These are phyloP conservation scores for Bombardia bombarda DNA, from an alignment of 495 filamentous ascomycete species.

Conservation along the genomic window DNA sequence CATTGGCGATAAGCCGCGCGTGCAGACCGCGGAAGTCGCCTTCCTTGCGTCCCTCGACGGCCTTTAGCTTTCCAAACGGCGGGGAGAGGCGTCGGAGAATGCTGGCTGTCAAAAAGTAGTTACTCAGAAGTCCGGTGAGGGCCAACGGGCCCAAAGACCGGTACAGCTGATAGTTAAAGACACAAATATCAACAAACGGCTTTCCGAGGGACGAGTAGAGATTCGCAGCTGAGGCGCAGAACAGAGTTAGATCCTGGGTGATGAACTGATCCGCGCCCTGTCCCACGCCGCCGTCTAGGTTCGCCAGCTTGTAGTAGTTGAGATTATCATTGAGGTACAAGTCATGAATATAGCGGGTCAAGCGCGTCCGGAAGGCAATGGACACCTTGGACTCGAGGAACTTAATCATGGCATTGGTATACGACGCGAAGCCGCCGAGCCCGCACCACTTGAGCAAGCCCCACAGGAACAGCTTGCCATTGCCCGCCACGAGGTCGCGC, in stretches of 20 bases:
- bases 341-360: constrained; percentile 97
- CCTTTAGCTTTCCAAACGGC: constrained; percentile 93
- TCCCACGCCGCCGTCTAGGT: constrained; percentile 87
- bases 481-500: constrained; percentile 87
- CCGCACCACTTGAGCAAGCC: constrained; percentile 74
- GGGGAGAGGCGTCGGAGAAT: constrained; percentile 81
- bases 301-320: constrained; percentile 92
- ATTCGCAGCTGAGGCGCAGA: constrained; percentile 87
- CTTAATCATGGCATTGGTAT: constrained; percentile 96
- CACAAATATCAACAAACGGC: constrained; percentile 86
- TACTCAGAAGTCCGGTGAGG: constrained; percentile 73
- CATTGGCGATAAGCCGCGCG: constrained; percentile 87
- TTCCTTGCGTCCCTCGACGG: constrained; percentile 85
- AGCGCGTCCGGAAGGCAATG: constrained; percentile 92
- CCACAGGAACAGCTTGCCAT: constrained; percentile 79
- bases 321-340: constrained; percentile 89
- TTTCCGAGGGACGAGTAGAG: constrained; percentile 95
- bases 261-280: constrained; percentile 95
- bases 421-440: constrained; percentile 65
- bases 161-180: constrained; percentile 96
- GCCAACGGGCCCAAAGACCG: constrained; percentile 87
- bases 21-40: constrained; percentile 90
- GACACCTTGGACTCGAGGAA: constrained; percentile 96
- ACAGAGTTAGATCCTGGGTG: constrained; percentile 90
- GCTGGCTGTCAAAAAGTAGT: constrained; percentile 88